Percentiles rank a stretch among this genome's conserved stretches.
phyloP scores from a whole-genome alignment of 2,329 filamentous ascomycete genomes.

The Pseudocercospora crystallina region DNA sequence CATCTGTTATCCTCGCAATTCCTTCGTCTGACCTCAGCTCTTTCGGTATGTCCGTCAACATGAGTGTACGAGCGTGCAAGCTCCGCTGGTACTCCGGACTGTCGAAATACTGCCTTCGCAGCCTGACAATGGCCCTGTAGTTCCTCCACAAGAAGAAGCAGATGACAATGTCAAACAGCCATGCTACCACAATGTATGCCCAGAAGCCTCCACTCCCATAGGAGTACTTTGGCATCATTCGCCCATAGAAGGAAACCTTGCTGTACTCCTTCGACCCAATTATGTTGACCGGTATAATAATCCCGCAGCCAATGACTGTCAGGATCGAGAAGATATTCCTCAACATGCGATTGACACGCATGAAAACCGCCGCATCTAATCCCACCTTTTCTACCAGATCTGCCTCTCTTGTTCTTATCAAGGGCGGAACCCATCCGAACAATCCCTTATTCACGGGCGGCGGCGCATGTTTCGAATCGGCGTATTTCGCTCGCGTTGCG shows the following conservation, averaged over 20 bases:
- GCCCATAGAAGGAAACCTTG: slow-evolving; percentile 47
- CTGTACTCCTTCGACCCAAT: slow-evolving; percentile 28
- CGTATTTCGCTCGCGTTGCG: slow-evolving; percentile 88
- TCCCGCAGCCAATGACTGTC: slow-evolving; percentile 68
- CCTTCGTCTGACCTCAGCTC: slow-evolving; percentile 81
- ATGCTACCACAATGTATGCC: slow-evolving; percentile 60
- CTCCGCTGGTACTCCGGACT: slow-evolving; percentile 85
- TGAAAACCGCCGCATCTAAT: slow-evolving; percentile 85
- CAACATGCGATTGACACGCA: slow-evolving; percentile 87
- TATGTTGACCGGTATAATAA: slow-evolving; percentile 78
- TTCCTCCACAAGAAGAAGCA: slow-evolving; percentile 86
- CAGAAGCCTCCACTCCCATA: slow-evolving; percentile 49
- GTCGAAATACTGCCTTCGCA: slow-evolving; percentile 79
- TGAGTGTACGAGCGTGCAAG: slow-evolving; percentile 68
- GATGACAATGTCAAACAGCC: slow-evolving; percentile 71
- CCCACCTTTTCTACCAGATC: slow-evolving; percentile 79
- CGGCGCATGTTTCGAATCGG: slow-evolving; percentile 84
- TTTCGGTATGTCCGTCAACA: slow-evolving; percentile 79
- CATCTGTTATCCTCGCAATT: slow-evolving; percentile 77
- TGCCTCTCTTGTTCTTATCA: slow-evolving; percentile 75
- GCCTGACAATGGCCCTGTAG: slow-evolving; percentile 68
- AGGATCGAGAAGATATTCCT: slow-evolving; percentile 82
- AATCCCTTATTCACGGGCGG: slow-evolving; percentile 83
- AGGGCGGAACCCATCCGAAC: slow-evolving; percentile 80
- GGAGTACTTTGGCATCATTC: slow-evolving; percentile 58